These are phyloP conservation scores for Cladophialophora bantiana DNA, from an alignment of 2,329 filamentous ascomycete species.

Conservation along the genomic window DNA sequence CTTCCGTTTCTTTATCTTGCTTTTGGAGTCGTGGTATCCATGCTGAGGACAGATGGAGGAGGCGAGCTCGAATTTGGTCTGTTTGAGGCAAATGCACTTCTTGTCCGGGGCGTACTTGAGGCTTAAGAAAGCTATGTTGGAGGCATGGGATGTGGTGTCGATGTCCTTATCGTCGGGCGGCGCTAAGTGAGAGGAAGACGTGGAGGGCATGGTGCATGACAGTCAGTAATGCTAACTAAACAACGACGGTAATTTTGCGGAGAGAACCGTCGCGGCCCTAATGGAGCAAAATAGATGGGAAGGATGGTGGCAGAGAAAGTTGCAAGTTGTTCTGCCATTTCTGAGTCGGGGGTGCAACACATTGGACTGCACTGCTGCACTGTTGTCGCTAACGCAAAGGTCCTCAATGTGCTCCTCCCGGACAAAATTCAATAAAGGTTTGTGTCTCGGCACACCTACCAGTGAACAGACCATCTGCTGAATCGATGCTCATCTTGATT, in stretches of 20 bases:
- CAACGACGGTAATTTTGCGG: not conserved
- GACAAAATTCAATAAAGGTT: not conserved
- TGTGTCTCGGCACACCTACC: not conserved
- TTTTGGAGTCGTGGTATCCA: slow-evolving; percentile 10
- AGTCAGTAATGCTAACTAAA: not conserved
- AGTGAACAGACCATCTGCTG: not conserved
- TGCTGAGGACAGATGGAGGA: slow-evolving; percentile 25
- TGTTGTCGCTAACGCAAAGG: not conserved
- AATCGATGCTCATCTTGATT: not conserved
- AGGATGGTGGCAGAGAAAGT: not conserved
- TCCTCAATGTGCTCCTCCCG: not conserved
- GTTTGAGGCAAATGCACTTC: slow-evolving; percentile 20
- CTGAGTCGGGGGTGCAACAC: not conserved
- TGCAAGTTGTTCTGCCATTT: too few relatives aligned
- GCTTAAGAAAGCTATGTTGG: not conserved
- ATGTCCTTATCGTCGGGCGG: not conserved
- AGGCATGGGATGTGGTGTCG: not conserved
- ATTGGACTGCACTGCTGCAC: not conserved
- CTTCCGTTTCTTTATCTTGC: slow-evolving; percentile 11
- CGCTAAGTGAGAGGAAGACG: not conserved
- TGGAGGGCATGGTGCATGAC: not conserved
- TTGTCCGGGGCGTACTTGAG: slow-evolving; percentile 9
- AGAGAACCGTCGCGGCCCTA: not conserved
- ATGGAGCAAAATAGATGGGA: not conserved
- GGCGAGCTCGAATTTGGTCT: not conserved